phyloP scores from a whole-genome alignment of 345 rosid genomes.

The Salix caprea region DNA sequence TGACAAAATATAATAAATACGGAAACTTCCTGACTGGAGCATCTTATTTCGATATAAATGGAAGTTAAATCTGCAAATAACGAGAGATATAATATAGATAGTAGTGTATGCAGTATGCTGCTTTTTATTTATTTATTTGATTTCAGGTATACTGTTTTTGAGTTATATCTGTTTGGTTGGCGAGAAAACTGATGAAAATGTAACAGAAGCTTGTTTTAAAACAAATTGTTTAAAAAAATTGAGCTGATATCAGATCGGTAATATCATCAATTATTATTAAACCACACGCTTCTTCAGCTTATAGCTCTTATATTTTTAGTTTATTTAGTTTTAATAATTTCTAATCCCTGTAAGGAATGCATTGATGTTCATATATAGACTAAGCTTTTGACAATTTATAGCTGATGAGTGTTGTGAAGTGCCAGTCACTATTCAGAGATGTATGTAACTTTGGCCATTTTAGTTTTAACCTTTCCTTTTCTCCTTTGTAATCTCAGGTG shows the following conservation, averaged over 20 bases:
- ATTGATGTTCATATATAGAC: neutral
- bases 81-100: neutral
- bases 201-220: neutral
- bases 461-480: too few species aligned
- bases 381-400: neutral
- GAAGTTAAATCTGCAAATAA: neutral
- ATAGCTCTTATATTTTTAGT: too few species aligned
- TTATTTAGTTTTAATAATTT: too few species aligned
- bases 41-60: too few species aligned
- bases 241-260: neutral
- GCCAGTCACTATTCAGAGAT: neutral
- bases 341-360: neutral
- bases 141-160: neutral
- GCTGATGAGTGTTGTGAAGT: neutral
- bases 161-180: neutral
- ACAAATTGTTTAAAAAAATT: neutral
- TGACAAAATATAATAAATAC: too few species aligned
- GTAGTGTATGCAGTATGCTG: neutral
- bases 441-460: neutral
- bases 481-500: constrained; percentile 28
- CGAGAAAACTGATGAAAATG: neutral
- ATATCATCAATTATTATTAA: neutral
- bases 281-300: neutral
- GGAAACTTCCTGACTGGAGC: neutral
- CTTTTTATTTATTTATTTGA: neutral